These are phyloP conservation scores for Rhizopogon sp. DNA, from an alignment of 768 basidiomycete species.

Conservation along the genomic window DNA sequence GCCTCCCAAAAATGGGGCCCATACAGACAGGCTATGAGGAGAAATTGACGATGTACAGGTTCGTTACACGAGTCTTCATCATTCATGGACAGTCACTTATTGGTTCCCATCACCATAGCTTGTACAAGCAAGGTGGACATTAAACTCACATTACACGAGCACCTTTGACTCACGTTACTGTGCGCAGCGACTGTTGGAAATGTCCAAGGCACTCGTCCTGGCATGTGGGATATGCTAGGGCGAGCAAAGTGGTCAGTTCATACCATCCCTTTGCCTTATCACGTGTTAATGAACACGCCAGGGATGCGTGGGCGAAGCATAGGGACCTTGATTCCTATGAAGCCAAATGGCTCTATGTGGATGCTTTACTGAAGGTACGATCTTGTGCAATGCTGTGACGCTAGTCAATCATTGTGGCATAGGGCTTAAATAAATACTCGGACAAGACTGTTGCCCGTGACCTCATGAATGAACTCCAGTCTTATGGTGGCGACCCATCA, in stretches of 20 bases:
- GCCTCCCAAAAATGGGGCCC: conserved; percentile 88
- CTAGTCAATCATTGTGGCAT: conserved; percentile 1
- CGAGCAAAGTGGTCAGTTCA: conserved; percentile 81
- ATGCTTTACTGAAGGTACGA: conserved; percentile 74
- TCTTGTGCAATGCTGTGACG: background rate
- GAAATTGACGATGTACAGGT: conserved; percentile 92
- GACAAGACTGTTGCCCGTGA: conserved; percentile 75
- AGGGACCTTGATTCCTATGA: conserved; percentile 73
- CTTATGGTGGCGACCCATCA: conserved; percentile 64
- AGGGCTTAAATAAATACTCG: conserved; percentile 81
- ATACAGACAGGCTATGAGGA: conserved; percentile 96
- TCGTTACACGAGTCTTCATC: conserved; percentile 11
- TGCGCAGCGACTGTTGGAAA: conserved; percentile 83
- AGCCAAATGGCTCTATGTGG: conserved; percentile 88
- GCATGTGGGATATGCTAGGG: conserved; percentile 87
- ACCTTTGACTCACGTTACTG: background rate
- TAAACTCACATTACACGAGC: background rate
- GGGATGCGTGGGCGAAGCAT: conserved; percentile 97
- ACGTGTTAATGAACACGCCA: conserved; percentile 27
- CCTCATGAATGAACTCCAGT: conserved; percentile 72
- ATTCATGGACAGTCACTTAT: background rate
- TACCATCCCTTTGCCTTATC: conserved; percentile 7
- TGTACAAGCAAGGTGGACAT: conserved; percentile 85
- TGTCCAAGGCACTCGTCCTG: conserved; percentile 72
- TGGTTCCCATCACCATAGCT: conserved; percentile 35